phyloP scores from a whole-genome alignment of 2,329 filamentous ascomycete species.

The Chaetomium strumarium region DNA sequence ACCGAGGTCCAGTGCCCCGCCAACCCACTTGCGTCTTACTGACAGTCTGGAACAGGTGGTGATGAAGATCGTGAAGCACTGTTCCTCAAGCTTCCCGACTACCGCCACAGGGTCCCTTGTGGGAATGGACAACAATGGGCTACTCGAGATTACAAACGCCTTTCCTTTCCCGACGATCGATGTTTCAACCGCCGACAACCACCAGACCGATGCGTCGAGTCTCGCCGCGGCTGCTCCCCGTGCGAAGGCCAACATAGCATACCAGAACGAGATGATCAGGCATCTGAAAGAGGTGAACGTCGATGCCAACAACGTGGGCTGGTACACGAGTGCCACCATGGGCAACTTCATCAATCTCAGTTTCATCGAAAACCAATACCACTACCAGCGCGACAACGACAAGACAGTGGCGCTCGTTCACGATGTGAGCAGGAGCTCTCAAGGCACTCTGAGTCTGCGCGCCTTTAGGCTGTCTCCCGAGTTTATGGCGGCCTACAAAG shows the following conservation, averaged over 20 bases:
- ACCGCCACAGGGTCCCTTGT: slow-evolving; percentile 85
- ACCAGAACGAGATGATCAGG: slow-evolving; percentile 96
- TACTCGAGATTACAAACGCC: slow-evolving; percentile 86
- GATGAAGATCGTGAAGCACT: slow-evolving; percentile 98
- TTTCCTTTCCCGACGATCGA: slow-evolving; percentile 91
- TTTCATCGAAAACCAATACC: slow-evolving; percentile 96
- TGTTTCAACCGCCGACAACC: slow-evolving; percentile 59
- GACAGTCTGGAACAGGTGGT: slow-evolving; percentile 58
- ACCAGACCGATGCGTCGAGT: slow-evolving; percentile 69
- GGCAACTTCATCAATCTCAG: slow-evolving; percentile 94
- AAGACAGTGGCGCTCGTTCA: slow-evolving; percentile 84
- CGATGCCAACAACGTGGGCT: slow-evolving; percentile 95
- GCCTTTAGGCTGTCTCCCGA: slow-evolving; percentile 83
- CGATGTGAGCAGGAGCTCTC: slow-evolving; percentile 90
- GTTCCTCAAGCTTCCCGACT: slow-evolving; percentile 79
- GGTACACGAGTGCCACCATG: slow-evolving; percentile 98
- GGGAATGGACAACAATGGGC: slow-evolving; percentile 79
- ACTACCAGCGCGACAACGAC: slow-evolving; percentile 95
- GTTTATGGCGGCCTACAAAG: slow-evolving; percentile 91
- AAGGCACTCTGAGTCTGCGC: slow-evolving; percentile 81
- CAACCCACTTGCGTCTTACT: slow-evolving; percentile 21
- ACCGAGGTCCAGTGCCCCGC: slow-evolving; percentile 30
- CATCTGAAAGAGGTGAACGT: slow-evolving; percentile 96
- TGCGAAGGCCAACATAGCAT: slow-evolving; percentile 80
- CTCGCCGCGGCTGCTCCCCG: slow-evolving; percentile 83